Evolutionary conservation across 2,329 filamentous ascomycete species (phyloP).

Genomic region (Didymella keratinophila): DNA sequence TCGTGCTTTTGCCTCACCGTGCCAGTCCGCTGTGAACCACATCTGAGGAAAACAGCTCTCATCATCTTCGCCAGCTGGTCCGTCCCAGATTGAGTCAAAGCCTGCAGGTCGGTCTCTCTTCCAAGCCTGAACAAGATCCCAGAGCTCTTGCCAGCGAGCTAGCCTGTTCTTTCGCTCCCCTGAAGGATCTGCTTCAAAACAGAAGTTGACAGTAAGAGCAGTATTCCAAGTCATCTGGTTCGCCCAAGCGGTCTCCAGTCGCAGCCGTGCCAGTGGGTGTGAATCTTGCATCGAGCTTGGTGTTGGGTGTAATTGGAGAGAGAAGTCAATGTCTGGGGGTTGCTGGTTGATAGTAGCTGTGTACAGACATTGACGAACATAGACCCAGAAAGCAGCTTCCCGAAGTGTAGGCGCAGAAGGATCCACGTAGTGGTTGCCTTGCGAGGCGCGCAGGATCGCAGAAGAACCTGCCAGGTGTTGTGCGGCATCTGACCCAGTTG

Average conservation of each 20-base stretch:
- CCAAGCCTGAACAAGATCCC: constrained; percentile 38
- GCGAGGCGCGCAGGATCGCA: constrained; percentile 42
- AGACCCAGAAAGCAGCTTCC: constrained; percentile 46
- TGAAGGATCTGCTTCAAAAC: constrained; percentile 32
- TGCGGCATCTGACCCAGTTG: constrained; percentile 41
- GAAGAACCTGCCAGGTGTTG: constrained; percentile 43
- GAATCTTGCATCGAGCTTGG: constrained; percentile 34
- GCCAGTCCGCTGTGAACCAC: constrained; percentile 45
- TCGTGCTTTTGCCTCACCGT: constrained; percentile 28
- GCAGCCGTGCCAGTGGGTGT: constrained; percentile 36
- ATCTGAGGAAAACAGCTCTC: constrained; percentile 34
- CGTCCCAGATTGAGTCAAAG: constrained; percentile 43
- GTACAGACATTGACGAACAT: constrained; percentile 46
- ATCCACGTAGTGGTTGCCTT: constrained; percentile 38
- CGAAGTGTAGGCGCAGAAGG: constrained; percentile 44
- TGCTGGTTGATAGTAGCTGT: constrained; percentile 45
- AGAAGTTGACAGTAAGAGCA: constrained; percentile 41
- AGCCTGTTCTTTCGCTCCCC: constrained; percentile 23
- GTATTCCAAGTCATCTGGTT: constrained; percentile 47
- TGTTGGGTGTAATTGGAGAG: constrained; percentile 34
- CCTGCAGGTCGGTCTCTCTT: constrained; percentile 30
- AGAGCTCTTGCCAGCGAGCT: constrained; percentile 34
- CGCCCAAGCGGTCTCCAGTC: constrained; percentile 43
- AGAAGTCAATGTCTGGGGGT: constrained; percentile 41
- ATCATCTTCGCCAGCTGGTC: constrained; percentile 19